Base-by-base conservation (phyloP, 2,329 filamentous ascomycete species). In the Colletotrichum siamense region DNA sequence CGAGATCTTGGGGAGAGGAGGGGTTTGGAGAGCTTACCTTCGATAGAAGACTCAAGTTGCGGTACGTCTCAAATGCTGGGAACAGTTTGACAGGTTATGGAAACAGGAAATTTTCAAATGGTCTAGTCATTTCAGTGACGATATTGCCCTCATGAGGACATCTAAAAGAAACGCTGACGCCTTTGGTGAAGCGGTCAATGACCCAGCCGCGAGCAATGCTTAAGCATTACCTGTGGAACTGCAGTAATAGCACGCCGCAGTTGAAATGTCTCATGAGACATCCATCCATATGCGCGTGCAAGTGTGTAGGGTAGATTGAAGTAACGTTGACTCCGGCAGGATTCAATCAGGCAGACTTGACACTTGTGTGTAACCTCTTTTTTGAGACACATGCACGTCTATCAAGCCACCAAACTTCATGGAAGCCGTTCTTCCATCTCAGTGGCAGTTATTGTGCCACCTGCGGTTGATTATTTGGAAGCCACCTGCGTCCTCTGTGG, bases 81-180 rank as follows among this genome's bases (percentile, higher is more conserved):
- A 49, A 49, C 3, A 49, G 10, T 22, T 4, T 13, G 10, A 22
- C n/a, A 49, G n/a, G 10, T 4, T 7, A 4, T 49, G 10, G 6
- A 4, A n/a, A n/a, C 9, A n/a, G 9, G 18, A 0, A 4, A 1
- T 13, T 49, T 22, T 22, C n/a, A 5, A 13, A 6, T 49, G 2
- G n/a, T 13, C 8, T 10, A n/a, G 39, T 44, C 39, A 10, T 44
- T 44, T 44, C 36, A 10, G 16, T 5, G 36, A 9, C 36, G 1
- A 10, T 3, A 44, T 18, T 18, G 1, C 36, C 8, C 16, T 6
- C 16, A 0, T 44, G 39, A 44, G 18, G 8, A 10, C 18, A 18
- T 8, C 4, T 39, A 5, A 5, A 44, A 18, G 3, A 39, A 44
- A n/a, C 8, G 16, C 39, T 44, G 39, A 13, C 10, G 44, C 6